These are phyloP conservation scores for Colletotrichum higginsianum DNA, from an alignment of 2,329 filamentous ascomycete species.

Conservation along the genomic window DNA sequence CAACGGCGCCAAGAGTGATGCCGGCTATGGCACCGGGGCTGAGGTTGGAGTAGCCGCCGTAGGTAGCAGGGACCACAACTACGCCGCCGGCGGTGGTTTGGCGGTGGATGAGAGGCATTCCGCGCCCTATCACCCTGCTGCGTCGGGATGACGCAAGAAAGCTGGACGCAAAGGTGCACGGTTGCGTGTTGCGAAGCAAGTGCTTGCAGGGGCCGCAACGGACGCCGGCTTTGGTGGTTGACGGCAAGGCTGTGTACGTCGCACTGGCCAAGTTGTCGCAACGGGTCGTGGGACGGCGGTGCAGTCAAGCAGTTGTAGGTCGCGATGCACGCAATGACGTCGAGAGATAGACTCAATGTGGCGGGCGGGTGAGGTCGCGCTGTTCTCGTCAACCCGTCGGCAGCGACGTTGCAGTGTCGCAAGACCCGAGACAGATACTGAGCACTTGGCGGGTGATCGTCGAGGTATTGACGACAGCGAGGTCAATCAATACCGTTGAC, in stretches of 20 bases:
- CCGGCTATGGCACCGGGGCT: slow-evolving; percentile 60
- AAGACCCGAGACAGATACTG: slow-evolving; percentile 22
- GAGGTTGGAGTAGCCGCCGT: slow-evolving; percentile 52
- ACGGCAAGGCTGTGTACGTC: slow-evolving; percentile 9
- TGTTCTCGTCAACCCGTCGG: slow-evolving; percentile 1
- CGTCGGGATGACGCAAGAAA: slow-evolving; percentile 12
- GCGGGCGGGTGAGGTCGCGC: slow-evolving; percentile 10
- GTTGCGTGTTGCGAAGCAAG: slow-evolving; percentile 20
- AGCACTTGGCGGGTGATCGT: slow-evolving; percentile 7
- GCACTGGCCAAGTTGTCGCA: slow-evolving; percentile 19
- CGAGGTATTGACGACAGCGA: slow-evolving; percentile 4
- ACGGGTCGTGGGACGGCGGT: slow-evolving; percentile 4
- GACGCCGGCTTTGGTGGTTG: not conserved
- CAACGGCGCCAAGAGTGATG: slow-evolving; percentile 62
- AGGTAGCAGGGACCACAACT: slow-evolving; percentile 53
- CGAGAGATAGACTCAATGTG: slow-evolving; percentile 7
- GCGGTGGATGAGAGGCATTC: slow-evolving; percentile 36
- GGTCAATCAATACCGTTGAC: not conserved
- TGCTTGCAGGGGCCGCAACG: slow-evolving; percentile 10
- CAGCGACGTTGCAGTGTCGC: slow-evolving; percentile 32
- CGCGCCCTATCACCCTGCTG: slow-evolving; percentile 1
- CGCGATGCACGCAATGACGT: slow-evolving; percentile 13
- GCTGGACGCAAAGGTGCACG: not conserved
- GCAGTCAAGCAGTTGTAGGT: not conserved
- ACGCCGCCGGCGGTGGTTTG: slow-evolving; percentile 45